Conservation (phyloP, 1,284 basidiomycete genomes). For the Pyrrhoderma noxium region DNA sequence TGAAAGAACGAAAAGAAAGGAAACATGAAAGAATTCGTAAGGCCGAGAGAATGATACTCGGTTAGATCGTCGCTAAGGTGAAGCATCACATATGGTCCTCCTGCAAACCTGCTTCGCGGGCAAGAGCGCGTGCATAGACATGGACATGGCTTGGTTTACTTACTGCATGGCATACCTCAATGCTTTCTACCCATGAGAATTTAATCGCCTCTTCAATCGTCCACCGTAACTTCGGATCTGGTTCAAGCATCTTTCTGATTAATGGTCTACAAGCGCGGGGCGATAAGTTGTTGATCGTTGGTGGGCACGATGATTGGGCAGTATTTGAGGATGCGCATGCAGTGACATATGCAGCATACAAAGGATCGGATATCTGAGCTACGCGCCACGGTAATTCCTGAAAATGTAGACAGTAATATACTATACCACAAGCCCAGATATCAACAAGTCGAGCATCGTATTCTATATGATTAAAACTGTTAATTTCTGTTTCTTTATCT, state of each 20-base stretch:
- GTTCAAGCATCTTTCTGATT: conserved; percentile 93
- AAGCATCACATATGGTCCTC: background rate
- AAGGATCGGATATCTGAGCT: conserved; percentile 77
- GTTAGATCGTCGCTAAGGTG: background rate
- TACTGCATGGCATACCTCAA: conserved; percentile 68
- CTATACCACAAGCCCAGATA: conserved; percentile 95
- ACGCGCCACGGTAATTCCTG: conserved; percentile 96
- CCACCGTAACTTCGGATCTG: conserved; percentile 77
- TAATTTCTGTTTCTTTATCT: too few species aligned
- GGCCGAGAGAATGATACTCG: background rate
- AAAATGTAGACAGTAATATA: conserved; percentile 98
- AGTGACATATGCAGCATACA: conserved; percentile 79
- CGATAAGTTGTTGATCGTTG: conserved; percentile 82
- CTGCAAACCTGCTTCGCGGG: conserved; percentile 19
- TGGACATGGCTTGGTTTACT: conserved; percentile 61
- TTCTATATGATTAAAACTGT: conserved; percentile 42
- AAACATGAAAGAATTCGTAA: background rate
- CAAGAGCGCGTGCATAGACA: conserved; percentile 50
- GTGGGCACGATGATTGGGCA: conserved; percentile 44
- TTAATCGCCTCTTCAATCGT: conserved; percentile 80
- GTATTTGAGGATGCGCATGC: conserved; percentile 43
- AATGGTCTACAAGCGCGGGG: conserved; percentile 82
- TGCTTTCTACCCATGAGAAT: conserved; percentile 75
- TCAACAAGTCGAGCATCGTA: conserved; percentile 97
- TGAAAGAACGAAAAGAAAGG: background rate